Base-by-base conservation (phyloP, 257 asterid genomes). In the Scutellaria minor region DNA sequence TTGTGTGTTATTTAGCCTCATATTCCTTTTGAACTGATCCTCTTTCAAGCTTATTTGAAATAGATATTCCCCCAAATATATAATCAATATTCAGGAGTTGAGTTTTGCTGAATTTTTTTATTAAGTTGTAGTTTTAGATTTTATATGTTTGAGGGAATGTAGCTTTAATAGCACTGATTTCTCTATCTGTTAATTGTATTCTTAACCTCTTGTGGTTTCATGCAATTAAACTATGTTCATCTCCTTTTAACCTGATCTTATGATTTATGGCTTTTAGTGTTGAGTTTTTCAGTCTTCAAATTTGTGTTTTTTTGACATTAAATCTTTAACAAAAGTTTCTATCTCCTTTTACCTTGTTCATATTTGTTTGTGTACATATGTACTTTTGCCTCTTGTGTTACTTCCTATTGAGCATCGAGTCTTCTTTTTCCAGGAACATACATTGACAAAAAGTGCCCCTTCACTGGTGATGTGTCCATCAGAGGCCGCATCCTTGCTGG, bases 401-500 rank as follows among this genome's bases (percentile, higher is more conserved):
- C 27, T 2, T 6, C 44, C 6, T 13, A 4, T 20, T 42, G 7
- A 57, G 20, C 7, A 2, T 14, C 40, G 6, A 3, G 5, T 35
- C n/a, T 5, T 27, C 48, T 47, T 39, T 71, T 13, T 52, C 7
- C 81, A 91, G 97, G 85, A 12, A 83, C 95, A 0, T 91, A 87
- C 63, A 91, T 91, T 15, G 95, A 91, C 83, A 91, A 87, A 85
- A 91, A 91, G 63, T 91, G 97, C 74, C 97, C 96, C 0, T 91
- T 91, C 77, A 77, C 95, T 41, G 96, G 97, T 0, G 53, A 55
- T 75, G 97, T 89, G 9, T 91, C 97, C n/a, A 86, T 91, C 78
- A 80, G 97, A 73, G 97, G 96, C 1, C 96, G 95, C 35, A 91
- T 91, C 47, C 79, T 91, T 78, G 84, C 95, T 37, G 97, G 97